Evolutionary conservation across 1,284 basidiomycete genomes (phyloP), one percentile per base, ranked within the genome.

Genomic region (Malassezia brasiliensis): DNA sequence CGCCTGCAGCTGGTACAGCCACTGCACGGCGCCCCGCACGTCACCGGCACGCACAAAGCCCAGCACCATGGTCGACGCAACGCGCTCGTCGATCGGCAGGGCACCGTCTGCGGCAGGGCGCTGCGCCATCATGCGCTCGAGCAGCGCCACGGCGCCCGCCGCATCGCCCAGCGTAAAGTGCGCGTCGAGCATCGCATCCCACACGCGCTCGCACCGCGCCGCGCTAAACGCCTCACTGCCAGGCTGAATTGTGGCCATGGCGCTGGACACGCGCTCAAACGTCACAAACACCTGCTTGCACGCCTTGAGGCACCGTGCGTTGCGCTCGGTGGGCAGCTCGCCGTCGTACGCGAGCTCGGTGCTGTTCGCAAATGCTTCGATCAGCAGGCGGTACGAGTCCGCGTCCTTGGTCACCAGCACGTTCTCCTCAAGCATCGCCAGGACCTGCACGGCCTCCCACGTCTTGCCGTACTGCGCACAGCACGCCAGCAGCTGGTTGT

Each of bases 141-240:
- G 77, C 2, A 91, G 74, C 17, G 75, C 80, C 9, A 90, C 71
- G 5, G 83, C 89, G 44, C 79, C 81, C 3, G 81, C 80, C 0
- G 83, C 78, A 55, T 83, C 78, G 5, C 83, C 83, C 32, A 79
- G 81, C 17, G 77, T 79, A 78, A 93, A 86, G 76, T 87, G 84
- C 0, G 83, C 81, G 41, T 81, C 78, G 51, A 93, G 81, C 82
- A 90, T 86, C 60, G 80, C 77, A 60, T 84, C 83, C 83, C 83
- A 90, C 1, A 87, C 79, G 34, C 77, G 65, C 30, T 83, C 76
- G 47, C 50, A 45, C 14, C 30, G 30, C 44, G 48, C 19, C 15
- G 47, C 4, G 0, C 66, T 73, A 66, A 36, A 55, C 39, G 17
- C 64, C 44, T 19, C 60, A 53, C 15, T 55, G 47, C 56, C 56